Conservation (phyloP, 2,329 filamentous ascomycete species). For the Leptographium flavum region DNA sequence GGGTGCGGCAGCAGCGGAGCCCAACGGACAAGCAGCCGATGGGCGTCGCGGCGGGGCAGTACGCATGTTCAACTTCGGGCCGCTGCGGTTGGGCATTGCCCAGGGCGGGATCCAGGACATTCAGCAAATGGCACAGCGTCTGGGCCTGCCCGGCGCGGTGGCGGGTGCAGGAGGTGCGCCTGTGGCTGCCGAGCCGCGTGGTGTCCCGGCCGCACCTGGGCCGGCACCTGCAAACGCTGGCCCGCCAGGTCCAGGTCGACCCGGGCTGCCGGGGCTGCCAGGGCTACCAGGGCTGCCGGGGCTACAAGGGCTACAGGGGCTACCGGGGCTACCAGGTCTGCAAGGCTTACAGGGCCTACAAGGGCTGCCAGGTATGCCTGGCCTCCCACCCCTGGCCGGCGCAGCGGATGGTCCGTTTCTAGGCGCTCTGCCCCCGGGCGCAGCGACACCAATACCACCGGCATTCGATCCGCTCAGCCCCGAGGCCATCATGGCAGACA, state of each 20-base stretch:
- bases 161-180: conserved; percentile 12
- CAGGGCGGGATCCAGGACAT: conserved; percentile 50
- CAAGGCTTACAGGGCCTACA: too few relatives aligned
- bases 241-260: too few relatives aligned
- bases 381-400: too few relatives aligned
- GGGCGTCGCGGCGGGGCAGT: conserved; percentile 5
- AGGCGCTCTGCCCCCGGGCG: too few relatives aligned
- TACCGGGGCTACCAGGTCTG: too few relatives aligned
- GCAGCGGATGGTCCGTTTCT: not conserved
- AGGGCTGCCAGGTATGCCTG: too few relatives aligned
- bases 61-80: conserved; percentile 41
- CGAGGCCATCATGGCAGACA: conserved; percentile 38
- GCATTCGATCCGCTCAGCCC: conserved; percentile 1
- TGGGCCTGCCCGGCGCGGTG: conserved; percentile 32
- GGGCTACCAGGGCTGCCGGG: too few relatives aligned
- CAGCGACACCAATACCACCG: not conserved
- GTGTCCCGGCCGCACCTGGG: too few relatives aligned
- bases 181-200: not conserved
- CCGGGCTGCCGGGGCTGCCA: too few relatives aligned
- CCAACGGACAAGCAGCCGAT: not conserved
- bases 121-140: conserved; percentile 50
- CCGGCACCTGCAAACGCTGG: too few relatives aligned
- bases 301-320: too few relatives aligned
- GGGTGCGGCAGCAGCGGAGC: not conserved
- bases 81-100: conserved; percentile 63